phyloP scores from a whole-genome alignment of 1,284 basidiomycete genomes.

The Termitomyces sp. region DNA sequence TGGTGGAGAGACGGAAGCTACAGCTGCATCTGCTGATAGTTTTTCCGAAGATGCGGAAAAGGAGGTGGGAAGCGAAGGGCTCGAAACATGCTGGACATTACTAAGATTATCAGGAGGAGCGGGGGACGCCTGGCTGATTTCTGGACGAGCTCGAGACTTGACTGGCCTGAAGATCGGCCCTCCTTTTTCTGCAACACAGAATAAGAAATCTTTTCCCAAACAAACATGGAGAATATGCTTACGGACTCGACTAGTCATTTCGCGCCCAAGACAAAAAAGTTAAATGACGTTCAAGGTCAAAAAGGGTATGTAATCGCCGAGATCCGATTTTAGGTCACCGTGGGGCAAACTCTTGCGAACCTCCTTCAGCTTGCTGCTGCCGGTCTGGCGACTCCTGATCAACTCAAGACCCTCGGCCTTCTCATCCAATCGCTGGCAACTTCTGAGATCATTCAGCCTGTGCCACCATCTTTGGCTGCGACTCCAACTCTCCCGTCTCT shows the following conservation, averaged over 20 bases:
- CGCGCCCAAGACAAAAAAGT: background rate
- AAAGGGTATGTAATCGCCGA: background rate
- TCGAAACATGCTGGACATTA: slow-evolving; percentile 9
- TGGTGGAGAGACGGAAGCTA: background rate
- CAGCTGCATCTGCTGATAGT: slow-evolving; percentile 4
- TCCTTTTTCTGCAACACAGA: slow-evolving; percentile 55
- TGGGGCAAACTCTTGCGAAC: slow-evolving; percentile 43
- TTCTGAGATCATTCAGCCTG: slow-evolving; percentile 16
- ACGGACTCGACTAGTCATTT: slow-evolving; percentile 79
- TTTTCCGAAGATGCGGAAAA: background rate
- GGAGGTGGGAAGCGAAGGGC: slow-evolving; percentile 11
- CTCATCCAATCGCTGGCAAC: slow-evolving; percentile 51
- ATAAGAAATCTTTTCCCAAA: slow-evolving; percentile 4
- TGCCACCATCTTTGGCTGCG: slow-evolving; percentile 5
- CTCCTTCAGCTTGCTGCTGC: slow-evolving; percentile 56
- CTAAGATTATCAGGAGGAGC: slow-evolving; percentile 26
- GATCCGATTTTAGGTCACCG: slow-evolving; percentile 9
- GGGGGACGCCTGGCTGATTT: slow-evolving; percentile 30
- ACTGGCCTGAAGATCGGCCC: slow-evolving; percentile 63
- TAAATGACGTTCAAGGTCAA: slow-evolving; percentile 1
- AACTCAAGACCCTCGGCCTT: slow-evolving; percentile 58
- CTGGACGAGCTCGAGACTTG: slow-evolving; percentile 44
- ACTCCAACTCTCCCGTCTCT: slow-evolving; percentile 8
- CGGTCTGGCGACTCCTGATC: slow-evolving; percentile 52
- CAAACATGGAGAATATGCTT: slow-evolving; percentile 26